A percentile compares a stretch with the other conserved stretches of the same genome.
These are phyloP conservation scores for Flammula alnicola DNA, from an alignment of 1,284 basidiomycete genomes.

Conservation along the genomic window DNA sequence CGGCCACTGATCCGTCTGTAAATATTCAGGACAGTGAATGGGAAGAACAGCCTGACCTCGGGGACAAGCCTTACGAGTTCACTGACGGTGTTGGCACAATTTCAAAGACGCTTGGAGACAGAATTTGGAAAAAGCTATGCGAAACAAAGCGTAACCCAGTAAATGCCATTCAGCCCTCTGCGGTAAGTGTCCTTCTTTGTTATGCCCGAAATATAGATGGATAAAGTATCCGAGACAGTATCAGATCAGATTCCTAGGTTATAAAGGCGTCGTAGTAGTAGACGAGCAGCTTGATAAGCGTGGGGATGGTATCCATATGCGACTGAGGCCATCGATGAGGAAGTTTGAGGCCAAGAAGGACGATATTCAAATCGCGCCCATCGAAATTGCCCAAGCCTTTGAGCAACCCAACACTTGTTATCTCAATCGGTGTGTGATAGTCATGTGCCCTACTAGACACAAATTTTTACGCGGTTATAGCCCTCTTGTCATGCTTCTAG, in stretches of 20 bases:
- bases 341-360: slow-evolving; percentile 66
- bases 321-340: slow-evolving; percentile 71
- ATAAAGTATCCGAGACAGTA: slow-evolving; percentile 44
- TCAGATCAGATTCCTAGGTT: slow-evolving; percentile 79
- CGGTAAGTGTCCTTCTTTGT: slow-evolving; percentile 48
- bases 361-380: slow-evolving; percentile 47
- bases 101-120: slow-evolving; percentile 56
- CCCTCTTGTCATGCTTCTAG: slow-evolving; percentile 72
- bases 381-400: slow-evolving; percentile 75
- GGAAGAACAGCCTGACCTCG: slow-evolving; percentile 61
- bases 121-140: slow-evolving; percentile 62
- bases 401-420: slow-evolving; percentile 58
- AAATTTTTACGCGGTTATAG: too few species aligned
- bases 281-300: slow-evolving; percentile 54
- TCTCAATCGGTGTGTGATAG: slow-evolving; percentile 58
- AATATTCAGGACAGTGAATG: slow-evolving; percentile 58
- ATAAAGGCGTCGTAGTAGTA: slow-evolving; percentile 75
- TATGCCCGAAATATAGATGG: not conserved
- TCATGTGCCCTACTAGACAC: not conserved
- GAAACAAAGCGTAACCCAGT: slow-evolving; percentile 40
- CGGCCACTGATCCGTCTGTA: slow-evolving; percentile 76
- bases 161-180: slow-evolving; percentile 54
- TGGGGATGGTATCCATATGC: slow-evolving; percentile 52
- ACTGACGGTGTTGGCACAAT: slow-evolving; percentile 84
- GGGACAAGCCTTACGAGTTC: slow-evolving; percentile 45